Evolutionary conservation across 257 asterid species (phyloP).

Genomic region (Dorcoceras hygrometricum): DNA sequence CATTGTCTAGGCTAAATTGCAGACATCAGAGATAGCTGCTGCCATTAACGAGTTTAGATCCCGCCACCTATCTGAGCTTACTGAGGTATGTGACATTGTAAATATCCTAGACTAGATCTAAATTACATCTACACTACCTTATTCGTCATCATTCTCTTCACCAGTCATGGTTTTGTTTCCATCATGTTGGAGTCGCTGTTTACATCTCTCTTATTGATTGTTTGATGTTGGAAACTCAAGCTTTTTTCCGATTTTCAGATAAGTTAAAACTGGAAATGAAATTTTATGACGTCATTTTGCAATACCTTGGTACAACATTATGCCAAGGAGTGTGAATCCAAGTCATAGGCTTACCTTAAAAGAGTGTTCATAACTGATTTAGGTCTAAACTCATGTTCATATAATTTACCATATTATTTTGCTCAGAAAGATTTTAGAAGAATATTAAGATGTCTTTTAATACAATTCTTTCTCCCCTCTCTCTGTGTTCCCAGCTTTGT

Average conservation of each 20-base stretch:
- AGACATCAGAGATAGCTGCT: slow-evolving; percentile 85
- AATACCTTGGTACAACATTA: not conserved
- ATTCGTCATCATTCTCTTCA: not conserved
- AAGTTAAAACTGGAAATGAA: not conserved
- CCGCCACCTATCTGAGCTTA: slow-evolving; percentile 97
- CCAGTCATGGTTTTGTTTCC: not conserved
- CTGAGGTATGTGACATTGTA: slow-evolving; percentile 58
- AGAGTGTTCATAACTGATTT: not conserved
- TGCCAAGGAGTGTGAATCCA: not conserved
- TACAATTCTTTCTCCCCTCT: slow-evolving; percentile 5
- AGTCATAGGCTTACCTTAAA: not conserved
- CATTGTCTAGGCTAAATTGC: slow-evolving; percentile 72
- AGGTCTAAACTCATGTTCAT: not conserved
- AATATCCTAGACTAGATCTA: not conserved
- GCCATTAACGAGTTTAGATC: slow-evolving; percentile 93
- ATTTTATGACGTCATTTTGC: not conserved
- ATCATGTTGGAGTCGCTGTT: not conserved
- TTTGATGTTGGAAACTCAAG: not conserved
- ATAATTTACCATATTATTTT: not conserved
- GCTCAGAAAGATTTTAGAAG: not conserved
- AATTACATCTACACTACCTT: not conserved
- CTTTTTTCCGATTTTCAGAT: not conserved
- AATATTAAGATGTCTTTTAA: not conserved
- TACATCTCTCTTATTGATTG: not conserved
- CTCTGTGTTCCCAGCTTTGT: slow-evolving; percentile 54